Base-by-base conservation (phyloP, 2,329 filamentous ascomycete species). In the Plenodomus tracheiphilus region DNA sequence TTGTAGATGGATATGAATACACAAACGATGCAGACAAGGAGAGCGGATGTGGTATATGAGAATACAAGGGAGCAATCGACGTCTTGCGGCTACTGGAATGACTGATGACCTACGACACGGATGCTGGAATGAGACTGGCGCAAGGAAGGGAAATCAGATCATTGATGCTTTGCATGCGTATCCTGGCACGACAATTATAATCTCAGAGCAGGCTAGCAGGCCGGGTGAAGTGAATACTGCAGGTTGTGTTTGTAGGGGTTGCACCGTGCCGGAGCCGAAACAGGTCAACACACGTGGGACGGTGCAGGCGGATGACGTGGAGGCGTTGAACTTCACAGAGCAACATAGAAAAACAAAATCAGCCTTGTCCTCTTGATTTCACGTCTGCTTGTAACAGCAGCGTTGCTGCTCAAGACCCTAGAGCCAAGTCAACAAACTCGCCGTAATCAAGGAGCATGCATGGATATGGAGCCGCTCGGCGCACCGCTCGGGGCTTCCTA, bases 1-100 rank as follows among this genome's bases (percentile, higher is more conserved):
- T 73, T 4, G 18, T 51, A 32, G 34, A 47, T 39, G 25, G 11
- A 15, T 32, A 11, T 32, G 13, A 15, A 32, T 4, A 32, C 9
- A 32, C 22, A n/a, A n/a, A n/a, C n/a, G n/a, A 25, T 25, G 28
- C 6, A 32, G 28, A 32, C 15, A 32, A 32, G 28, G 4, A 15
- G 11, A 32, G 28, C 11, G 11, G n/a, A n/a, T n/a, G n/a, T n/a
- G n/a, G 28, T 15, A 32, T 32, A 15, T 32, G 15, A 11, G 13
- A 32, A 15, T 15, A 8, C 13, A 32, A 32, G 28, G 28, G 28
- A 15, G 28, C 28, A 32, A 32, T 32, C 13, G 28, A 32, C 28
- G 28, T 32, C 28, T 32, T 7, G 15, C 28, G 28, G 7, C 28
- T 32, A 32, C 28, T 32, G 28, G 28, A 32, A 32, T 32, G 28